Percentiles rank a stretch among this genome's conserved stretches.
phyloP scores from a whole-genome alignment of 2,329 filamentous ascomycete species.

The Endothia cerciana region DNA sequence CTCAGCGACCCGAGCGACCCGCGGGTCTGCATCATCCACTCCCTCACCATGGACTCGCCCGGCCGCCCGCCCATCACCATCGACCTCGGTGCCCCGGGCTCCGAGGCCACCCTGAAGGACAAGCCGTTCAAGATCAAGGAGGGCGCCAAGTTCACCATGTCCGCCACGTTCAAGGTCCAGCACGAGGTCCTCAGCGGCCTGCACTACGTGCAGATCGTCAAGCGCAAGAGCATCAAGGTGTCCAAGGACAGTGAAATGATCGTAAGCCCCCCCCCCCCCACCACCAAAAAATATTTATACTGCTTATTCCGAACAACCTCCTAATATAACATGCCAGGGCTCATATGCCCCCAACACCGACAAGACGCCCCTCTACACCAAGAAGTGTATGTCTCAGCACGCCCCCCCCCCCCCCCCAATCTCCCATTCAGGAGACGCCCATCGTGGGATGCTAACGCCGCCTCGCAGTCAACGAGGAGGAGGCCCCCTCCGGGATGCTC shows the following conservation, averaged over 20 bases:
- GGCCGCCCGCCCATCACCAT: slow-evolving; percentile 86
- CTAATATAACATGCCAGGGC: too few relatives aligned
- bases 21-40: slow-evolving; percentile 90
- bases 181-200: slow-evolving; percentile 93
- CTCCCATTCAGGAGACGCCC: too few relatives aligned
- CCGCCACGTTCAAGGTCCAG: slow-evolving; percentile 91
- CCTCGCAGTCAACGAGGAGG: slow-evolving; percentile 78
- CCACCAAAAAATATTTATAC: too few relatives aligned
- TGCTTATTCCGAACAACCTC: too few relatives aligned
- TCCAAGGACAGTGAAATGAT: slow-evolving; percentile 99
- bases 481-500: slow-evolving; percentile 89
- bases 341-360: slow-evolving; percentile 93
- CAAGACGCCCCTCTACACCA: slow-evolving; percentile 81
- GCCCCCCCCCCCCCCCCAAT: not conserved
- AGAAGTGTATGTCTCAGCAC: slow-evolving; percentile 78
- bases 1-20: slow-evolving; percentile 79
- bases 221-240: slow-evolving; percentile 82
- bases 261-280: slow-evolving; percentile 66
- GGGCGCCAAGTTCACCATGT: slow-evolving; percentile 91
- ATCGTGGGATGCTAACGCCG: not conserved
- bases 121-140: slow-evolving; percentile 99
- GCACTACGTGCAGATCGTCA: slow-evolving; percentile 94
- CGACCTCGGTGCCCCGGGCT: slow-evolving; percentile 76
- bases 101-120: slow-evolving; percentile 78
- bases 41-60: slow-evolving; percentile 83